Conservation (phyloP, 176 grass and related monocot genomes). For the Areca catechu region DNA sequence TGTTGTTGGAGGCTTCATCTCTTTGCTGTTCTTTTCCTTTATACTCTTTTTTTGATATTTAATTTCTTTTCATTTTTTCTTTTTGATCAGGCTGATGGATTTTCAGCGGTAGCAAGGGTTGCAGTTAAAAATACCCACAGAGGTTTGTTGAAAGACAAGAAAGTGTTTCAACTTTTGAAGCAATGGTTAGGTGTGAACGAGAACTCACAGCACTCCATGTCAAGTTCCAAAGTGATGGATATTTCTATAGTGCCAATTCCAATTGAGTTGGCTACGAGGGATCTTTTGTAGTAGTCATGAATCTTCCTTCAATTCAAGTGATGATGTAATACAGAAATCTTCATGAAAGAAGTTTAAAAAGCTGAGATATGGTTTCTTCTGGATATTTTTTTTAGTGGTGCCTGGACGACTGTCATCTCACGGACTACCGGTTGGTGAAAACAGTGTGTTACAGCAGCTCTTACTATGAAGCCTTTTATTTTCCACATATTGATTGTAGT, state of each 20-base stretch:
- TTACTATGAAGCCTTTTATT: too few relatives aligned
- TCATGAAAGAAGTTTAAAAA: too few relatives aligned
- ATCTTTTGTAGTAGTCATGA: neutral
- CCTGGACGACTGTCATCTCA: too few relatives aligned
- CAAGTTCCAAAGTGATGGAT: constrained; percentile 37
- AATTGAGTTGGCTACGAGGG: neutral
- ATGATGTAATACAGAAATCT: too few relatives aligned
- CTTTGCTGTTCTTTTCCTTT: too few relatives aligned
- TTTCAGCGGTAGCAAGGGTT: constrained; percentile 55
- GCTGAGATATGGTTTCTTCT: too few relatives aligned
- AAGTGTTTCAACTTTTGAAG: constrained; percentile 53
- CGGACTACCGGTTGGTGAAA: too few relatives aligned
- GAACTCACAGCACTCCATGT: constrained; percentile 6
- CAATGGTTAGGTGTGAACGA: constrained; percentile 52
- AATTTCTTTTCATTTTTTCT: neutral
- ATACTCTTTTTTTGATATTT: neutral
- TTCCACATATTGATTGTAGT: too few relatives aligned
- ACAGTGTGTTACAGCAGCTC: too few relatives aligned
- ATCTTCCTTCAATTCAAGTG: neutral
- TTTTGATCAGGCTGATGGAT: constrained; percentile 65
- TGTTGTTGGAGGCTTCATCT: too few relatives aligned
- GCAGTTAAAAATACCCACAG: constrained; percentile 53
- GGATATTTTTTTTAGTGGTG: too few relatives aligned
- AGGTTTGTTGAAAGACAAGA: constrained; percentile 50
- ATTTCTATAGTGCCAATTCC: neutral